Conservation (phyloP, 805 yeast genomes). For the Kuraishia hungarica region DNA sequence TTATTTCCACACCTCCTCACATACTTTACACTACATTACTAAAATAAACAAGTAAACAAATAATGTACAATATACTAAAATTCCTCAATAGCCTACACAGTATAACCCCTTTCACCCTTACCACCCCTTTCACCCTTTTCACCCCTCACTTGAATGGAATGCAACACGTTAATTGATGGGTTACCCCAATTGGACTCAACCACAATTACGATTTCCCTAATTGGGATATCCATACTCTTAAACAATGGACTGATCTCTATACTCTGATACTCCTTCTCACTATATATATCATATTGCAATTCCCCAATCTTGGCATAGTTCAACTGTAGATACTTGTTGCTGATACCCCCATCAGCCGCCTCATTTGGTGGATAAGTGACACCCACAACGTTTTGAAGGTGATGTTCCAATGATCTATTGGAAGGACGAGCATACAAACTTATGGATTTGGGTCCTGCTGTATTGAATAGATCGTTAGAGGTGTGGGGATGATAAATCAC, state of each 20-base stretch:
- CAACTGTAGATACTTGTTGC: background rate
- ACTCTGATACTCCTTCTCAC: background rate
- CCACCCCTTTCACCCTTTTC: background rate
- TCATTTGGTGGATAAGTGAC: background rate
- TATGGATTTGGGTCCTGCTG: background rate
- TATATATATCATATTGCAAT: background rate
- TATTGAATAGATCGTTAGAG: background rate
- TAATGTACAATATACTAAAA: too few relatives aligned
- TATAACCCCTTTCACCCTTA: too few relatives aligned
- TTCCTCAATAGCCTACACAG: too few relatives aligned
- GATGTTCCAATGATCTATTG: background rate
- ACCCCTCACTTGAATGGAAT: background rate
- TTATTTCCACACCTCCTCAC: too few relatives aligned
- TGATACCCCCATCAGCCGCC: background rate
- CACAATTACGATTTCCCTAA: background rate
- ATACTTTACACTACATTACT: too few relatives aligned
- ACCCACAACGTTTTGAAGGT: background rate
- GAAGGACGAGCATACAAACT: background rate
- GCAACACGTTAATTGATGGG: background rate
- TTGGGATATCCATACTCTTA: background rate
- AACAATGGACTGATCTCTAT: background rate
- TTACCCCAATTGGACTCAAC: background rate
- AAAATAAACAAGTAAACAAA: too few relatives aligned
- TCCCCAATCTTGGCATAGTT: background rate
- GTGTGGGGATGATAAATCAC: background rate